Evolutionary conservation across 2,329 filamentous ascomycete species (phyloP), one percentile per base, ranked within the genome.

Genomic region (Scortechinia acanthostroma): DNA sequence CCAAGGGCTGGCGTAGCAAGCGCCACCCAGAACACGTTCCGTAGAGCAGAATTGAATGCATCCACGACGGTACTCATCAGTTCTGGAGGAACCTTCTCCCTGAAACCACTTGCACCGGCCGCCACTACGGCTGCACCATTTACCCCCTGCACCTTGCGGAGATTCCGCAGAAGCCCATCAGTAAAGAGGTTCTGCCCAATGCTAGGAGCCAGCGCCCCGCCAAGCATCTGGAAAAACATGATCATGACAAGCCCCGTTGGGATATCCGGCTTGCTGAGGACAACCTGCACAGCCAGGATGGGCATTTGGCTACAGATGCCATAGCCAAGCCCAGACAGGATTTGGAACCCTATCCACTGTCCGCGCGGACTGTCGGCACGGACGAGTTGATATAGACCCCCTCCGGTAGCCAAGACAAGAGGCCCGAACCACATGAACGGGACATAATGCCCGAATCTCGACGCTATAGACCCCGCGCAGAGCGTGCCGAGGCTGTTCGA

Each of bases 231-330:
- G 10, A 30, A 10, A n/a, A 30, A 30, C n/a, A n/a, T n/a, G n/a
- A 72, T 65, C 30, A 71, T 52, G 2, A 64, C 60, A 1, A 61
- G 59, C 28, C 68, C 69, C 10, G 69, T 59, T 13, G 69, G 56
- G 2, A 70, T 61, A 44, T 74, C 69, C 13, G 50, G 50, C 15
- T 43, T 54, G n/a, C 57, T 54, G 17, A 40, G 35, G 6, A 40
- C 17, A 13, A 17, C 20, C 35, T 40, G 35, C 13, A 40, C 35
- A 6, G 35, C 35, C 10, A 13, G 14, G 6, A 13, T 13, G 6
- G 35, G 35, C 35, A 6, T 6, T 19, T 10, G 17, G 10, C 14
- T 6, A 6, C 35, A 13, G 35, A 40, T 10, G 10, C 35, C 35
- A 17, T 10, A 10, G 10, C 35, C 35, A 6, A 19, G 6, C 10